Percentiles rank a stretch among this genome's conserved stretches.
These are phyloP conservation scores for Stagonosporopsis tanaceti DNA, from an alignment of 2,329 filamentous ascomycete species.

Conservation along the genomic window DNA sequence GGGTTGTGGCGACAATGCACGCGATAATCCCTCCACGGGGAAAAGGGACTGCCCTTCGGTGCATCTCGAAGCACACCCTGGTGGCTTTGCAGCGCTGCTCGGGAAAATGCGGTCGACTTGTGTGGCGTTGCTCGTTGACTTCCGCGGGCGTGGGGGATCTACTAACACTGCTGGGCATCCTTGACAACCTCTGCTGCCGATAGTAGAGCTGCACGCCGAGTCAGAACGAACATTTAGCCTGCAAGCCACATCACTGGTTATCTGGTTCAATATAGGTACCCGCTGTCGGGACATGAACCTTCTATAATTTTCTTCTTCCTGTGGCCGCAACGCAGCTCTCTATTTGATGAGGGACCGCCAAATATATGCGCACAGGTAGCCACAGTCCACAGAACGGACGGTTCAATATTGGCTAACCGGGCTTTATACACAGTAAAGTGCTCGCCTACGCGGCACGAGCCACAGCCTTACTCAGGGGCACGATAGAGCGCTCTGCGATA, in stretches of 20 bases:
- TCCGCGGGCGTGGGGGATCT: slow-evolving; percentile 23
- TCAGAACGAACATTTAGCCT: slow-evolving; percentile 4
- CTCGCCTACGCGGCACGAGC: slow-evolving; percentile 20
- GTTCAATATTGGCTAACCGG: slow-evolving; percentile 14
- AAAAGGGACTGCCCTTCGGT: slow-evolving; percentile 1
- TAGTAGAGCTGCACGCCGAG: slow-evolving; percentile 4
- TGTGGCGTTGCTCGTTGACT: slow-evolving; percentile 17
- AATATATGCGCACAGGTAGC: slow-evolving; percentile 11
- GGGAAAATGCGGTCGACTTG: slow-evolving; percentile 13
- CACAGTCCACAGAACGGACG: slow-evolving; percentile 5
- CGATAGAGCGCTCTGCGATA: neutral
- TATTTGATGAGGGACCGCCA: neutral
- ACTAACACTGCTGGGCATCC: slow-evolving; percentile 22
- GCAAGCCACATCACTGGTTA: neutral
- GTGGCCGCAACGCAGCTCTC: neutral
- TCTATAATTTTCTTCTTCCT: neutral
- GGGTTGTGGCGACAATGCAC: slow-evolving; percentile 28
- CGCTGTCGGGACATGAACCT: neutral
- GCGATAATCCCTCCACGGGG: slow-evolving; percentile 17
- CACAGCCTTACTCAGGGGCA: slow-evolving; percentile 4
- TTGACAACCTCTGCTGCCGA: slow-evolving; percentile 7
- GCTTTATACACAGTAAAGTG: slow-evolving; percentile 1
- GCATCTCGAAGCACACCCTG: slow-evolving; percentile 1
- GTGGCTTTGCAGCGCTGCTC: slow-evolving; percentile 3
- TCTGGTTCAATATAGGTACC: slow-evolving; percentile 1